Conservation (phyloP, 345 rosid genomes). For the Physaria fendleri region DNA sequence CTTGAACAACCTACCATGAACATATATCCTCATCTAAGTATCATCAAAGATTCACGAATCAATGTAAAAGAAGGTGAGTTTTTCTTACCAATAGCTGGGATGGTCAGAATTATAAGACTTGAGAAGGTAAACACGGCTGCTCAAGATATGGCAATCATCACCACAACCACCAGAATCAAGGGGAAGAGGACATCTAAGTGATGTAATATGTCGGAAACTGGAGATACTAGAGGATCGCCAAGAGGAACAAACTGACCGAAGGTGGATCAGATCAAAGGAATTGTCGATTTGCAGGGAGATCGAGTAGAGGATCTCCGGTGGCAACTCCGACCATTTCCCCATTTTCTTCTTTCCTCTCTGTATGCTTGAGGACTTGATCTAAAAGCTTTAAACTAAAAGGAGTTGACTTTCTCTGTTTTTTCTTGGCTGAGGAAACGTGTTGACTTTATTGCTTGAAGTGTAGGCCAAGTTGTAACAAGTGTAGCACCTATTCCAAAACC, state of each 20-base stretch:
- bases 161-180: neutral
- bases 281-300: neutral
- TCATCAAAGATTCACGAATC: neutral
- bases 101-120: neutral
- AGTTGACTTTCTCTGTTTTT: slow-evolving; percentile 6
- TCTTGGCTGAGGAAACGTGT: neutral
- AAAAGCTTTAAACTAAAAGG: neutral
- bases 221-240: neutral
- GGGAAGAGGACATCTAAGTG: neutral
- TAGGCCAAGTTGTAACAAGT: neutral
- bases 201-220: neutral
- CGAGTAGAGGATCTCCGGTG: neutral
- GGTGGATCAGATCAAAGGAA: neutral
- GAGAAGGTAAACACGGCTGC: neutral
- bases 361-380: neutral
- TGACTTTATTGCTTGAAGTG: neutral
- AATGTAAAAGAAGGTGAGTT: neutral
- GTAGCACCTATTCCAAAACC: neutral
- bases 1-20: neutral
- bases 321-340: neutral
- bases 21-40: too few species aligned
- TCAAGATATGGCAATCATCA: neutral
- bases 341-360: neutral
- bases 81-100: neutral
- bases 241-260: neutral